Conservation (phyloP, 805 yeast genomes). For the Brettanomyces anomalus region DNA sequence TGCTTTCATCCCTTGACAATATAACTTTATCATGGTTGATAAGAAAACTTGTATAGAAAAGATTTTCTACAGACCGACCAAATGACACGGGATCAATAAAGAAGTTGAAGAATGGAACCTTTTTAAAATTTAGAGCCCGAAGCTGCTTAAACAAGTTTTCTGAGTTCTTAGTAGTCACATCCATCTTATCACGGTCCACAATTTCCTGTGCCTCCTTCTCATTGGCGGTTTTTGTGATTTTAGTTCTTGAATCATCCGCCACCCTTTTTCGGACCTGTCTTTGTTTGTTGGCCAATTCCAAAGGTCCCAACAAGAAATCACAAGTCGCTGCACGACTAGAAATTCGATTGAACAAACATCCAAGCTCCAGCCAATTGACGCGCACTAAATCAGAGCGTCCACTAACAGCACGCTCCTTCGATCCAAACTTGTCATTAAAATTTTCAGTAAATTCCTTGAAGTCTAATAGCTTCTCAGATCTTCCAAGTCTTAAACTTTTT, state of each 20-base stretch:
- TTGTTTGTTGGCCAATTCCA: constrained; percentile 49
- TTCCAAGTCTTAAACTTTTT: constrained; percentile 50
- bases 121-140: constrained; percentile 25
- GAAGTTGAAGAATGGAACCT: constrained; percentile 53
- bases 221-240: constrained; percentile 42
- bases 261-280: constrained; percentile 25
- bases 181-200: constrained; percentile 37
- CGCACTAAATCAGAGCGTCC: constrained; percentile 14
- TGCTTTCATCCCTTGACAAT: constrained; percentile 38
- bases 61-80: constrained; percentile 71
- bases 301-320: constrained; percentile 66
- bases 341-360: constrained; percentile 38
- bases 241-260: constrained; percentile 32
- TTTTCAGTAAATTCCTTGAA: constrained; percentile 37
- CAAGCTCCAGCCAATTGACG: constrained; percentile 53
- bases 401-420: constrained; percentile 12
- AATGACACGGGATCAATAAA: constrained; percentile 71
- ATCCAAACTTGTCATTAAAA: constrained; percentile 26
- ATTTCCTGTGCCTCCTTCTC: constrained; percentile 44
- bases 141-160: constrained; percentile 34
- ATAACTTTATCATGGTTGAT: constrained; percentile 61
- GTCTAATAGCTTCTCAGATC: constrained; percentile 40
- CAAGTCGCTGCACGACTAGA: constrained; percentile 40
- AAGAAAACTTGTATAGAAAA: constrained; percentile 75
- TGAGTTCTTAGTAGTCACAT: constrained; percentile 56